These are phyloP conservation scores for Boletus mariae DNA, from an alignment of 1,284 basidiomycete species.

Conservation along the genomic window DNA sequence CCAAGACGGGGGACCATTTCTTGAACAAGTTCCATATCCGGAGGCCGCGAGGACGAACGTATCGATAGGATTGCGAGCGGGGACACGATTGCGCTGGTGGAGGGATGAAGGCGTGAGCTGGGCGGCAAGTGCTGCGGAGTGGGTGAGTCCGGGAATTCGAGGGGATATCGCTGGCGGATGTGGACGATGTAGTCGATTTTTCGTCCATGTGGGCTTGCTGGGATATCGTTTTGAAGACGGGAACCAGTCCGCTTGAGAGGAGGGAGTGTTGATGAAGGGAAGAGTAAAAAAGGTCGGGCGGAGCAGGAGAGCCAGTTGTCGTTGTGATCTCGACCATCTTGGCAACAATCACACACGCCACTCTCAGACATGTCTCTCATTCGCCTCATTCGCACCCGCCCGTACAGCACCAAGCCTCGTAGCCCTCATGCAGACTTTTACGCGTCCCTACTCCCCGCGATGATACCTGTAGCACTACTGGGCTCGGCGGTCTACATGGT, in stretches of 20 bases:
- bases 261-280: no score
- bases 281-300: not conserved
- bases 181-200: conserved; percentile 15
- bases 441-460: conserved; percentile 62
- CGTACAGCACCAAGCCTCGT: conserved; percentile 11
- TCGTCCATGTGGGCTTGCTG: conserved; percentile 22
- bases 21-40: conserved; percentile 55
- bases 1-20: conserved; percentile 69
- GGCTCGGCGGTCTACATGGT: conserved; percentile 77
- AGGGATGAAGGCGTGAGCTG: conserved; percentile 21
- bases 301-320: not conserved
- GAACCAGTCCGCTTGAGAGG: not conserved
- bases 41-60: conserved; percentile 47
- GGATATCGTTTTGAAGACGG: not conserved
- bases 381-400: conserved; percentile 9
- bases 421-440: conserved; percentile 65
- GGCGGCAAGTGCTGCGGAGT: conserved; percentile 12
- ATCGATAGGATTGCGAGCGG: conserved; percentile 33
- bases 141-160: conserved; percentile 13
- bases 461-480: conserved; percentile 72
- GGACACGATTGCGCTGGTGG: conserved; percentile 20
- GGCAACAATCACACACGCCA: conserved; percentile 14
- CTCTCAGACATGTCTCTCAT: conserved; percentile 1
- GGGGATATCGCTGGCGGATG: conserved; percentile 14
- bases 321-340: conserved; percentile 14